Evolutionary conservation across 2,329 filamentous ascomycete species (phyloP), one percentile per base, ranked within the genome.

Genomic region (Juglanconis sp.): DNA sequence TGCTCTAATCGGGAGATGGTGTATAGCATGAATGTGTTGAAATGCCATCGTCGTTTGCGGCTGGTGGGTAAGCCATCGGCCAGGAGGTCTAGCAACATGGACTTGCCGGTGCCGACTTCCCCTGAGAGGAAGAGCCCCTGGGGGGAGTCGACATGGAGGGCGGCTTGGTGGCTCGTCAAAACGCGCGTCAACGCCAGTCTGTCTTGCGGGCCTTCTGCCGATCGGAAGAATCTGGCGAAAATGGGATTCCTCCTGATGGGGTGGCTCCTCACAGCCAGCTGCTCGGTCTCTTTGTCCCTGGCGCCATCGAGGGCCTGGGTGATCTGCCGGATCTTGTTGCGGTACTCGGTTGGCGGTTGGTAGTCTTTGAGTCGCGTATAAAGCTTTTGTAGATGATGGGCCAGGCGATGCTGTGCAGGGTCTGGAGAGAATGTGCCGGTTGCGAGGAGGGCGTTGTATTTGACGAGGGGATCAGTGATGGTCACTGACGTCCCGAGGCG

Each of bases 21-120:
- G 65, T 93, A 87, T 8, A 94, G 78, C 89, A 95, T 95, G 68
- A 95, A 95, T 0, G 89, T 92, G 70, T 91, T 92, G 74, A 92
- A 95, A 70, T 94, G 91, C 86, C 88, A 92, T 62, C 90, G 79
- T 66, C 82, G 80, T 76, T 94, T 94, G 68, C 86, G 87, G 49
- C 80, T 77, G 15, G 86, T 92, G 1, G 91, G 91, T 4, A 95
- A 74, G 54, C 88, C 89, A 55, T 92, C 87, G 13, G 89, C 89
- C n/a, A 95, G 84, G 0, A 95, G 76, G 68, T 94, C 90, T 13
- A 93, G 81, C n/a, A 95, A 81, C 89, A 95, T 92, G 5, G 86
- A 90, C 71, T 95, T 95, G 13, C 91, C 90, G 0, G 89, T 92
- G 10, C 91, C 91, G 1, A 95, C 91, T 69, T 92, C 90, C 6